phyloP scores from a whole-genome alignment of 1,139 yeast species.

The Kurtzmaniella quercitrusa region DNA sequence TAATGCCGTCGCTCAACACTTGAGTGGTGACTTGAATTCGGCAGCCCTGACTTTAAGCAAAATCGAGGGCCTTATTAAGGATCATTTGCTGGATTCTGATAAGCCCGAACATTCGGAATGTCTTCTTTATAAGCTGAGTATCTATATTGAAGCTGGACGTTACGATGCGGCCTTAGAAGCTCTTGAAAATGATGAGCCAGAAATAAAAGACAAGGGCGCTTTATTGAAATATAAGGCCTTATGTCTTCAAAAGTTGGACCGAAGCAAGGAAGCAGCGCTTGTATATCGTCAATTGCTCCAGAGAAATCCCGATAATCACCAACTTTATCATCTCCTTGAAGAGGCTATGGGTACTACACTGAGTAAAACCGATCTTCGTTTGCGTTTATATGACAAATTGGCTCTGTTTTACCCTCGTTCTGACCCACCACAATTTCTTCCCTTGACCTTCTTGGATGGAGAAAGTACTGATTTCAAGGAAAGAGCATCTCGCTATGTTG shows the following conservation, averaged over 20 bases:
- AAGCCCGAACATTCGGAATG: constrained; percentile 79
- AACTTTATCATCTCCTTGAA: constrained; percentile 67
- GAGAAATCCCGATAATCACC: constrained; percentile 79
- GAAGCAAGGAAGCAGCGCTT: constrained; percentile 58
- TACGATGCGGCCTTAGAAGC: constrained; percentile 59
- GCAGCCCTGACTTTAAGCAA: constrained; percentile 72
- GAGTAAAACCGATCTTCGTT: constrained; percentile 34
- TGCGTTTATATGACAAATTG: constrained; percentile 60
- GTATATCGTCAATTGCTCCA: constrained; percentile 68
- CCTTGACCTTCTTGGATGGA: constrained; percentile 69
- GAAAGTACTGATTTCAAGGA: constrained; percentile 39
- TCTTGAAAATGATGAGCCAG: constrained; percentile 48
- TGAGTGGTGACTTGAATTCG: constrained; percentile 59
- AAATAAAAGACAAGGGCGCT: constrained; percentile 62
- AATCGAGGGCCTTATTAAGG: constrained; percentile 70
- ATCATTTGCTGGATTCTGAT: constrained; percentile 63
- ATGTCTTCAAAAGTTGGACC: constrained; percentile 42
- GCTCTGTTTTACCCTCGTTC: constrained; percentile 74
- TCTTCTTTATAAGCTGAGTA: constrained; percentile 64
- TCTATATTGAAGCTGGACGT: constrained; percentile 64
- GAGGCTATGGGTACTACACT: constrained; percentile 47
- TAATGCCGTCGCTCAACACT: constrained; percentile 79
- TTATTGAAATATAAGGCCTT: constrained; percentile 66
- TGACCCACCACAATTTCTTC: constrained; percentile 76
- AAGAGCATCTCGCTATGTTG: constrained; percentile 50